Conservation (phyloP, 495 filamentous ascomycete genomes). For the Elaphomyces granulatus region DNA sequence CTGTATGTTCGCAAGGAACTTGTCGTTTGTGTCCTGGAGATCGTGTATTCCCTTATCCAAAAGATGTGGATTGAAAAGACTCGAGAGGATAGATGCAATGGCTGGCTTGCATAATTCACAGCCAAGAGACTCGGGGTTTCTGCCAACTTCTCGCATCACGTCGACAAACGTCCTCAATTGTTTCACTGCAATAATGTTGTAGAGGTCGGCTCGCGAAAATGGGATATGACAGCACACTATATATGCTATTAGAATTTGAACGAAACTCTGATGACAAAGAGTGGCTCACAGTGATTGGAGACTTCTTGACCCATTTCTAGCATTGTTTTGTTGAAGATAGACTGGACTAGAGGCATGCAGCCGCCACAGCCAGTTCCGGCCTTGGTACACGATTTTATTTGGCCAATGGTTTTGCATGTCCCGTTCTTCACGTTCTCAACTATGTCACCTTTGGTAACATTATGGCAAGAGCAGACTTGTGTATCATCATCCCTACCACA, state of each 20-base stretch:
- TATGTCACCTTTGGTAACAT: slow-evolving; percentile 82
- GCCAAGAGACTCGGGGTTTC: slow-evolving; percentile 57
- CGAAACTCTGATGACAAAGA: background rate
- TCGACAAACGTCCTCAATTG: slow-evolving; percentile 58
- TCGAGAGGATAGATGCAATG: slow-evolving; percentile 72
- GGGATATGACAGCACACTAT: slow-evolving; percentile 71
- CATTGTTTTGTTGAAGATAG: slow-evolving; percentile 92
- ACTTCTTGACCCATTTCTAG: slow-evolving; percentile 80
- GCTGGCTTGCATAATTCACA: slow-evolving; percentile 89
- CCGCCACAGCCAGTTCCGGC: slow-evolving; percentile 91
- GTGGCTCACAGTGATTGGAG: slow-evolving; percentile 56
- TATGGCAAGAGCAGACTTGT: slow-evolving; percentile 93
- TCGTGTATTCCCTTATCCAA: slow-evolving; percentile 64
- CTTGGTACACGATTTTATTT: slow-evolving; percentile 89
- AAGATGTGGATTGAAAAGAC: slow-evolving; percentile 74
- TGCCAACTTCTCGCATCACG: slow-evolving; percentile 74
- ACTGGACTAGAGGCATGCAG: slow-evolving; percentile 83
- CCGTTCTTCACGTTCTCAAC: slow-evolving; percentile 62
- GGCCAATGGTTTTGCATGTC: slow-evolving; percentile 69
- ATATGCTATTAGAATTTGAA: slow-evolving; percentile 9
- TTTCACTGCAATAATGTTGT: slow-evolving; percentile 80
- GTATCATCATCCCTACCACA: slow-evolving; percentile 55
- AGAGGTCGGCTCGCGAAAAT: slow-evolving; percentile 78
- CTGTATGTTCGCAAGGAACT: slow-evolving; percentile 89
- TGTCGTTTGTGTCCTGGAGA: slow-evolving; percentile 88